Conservation (phyloP, 164 flowering plant genomes). For the Vitis rupestris region DNA sequence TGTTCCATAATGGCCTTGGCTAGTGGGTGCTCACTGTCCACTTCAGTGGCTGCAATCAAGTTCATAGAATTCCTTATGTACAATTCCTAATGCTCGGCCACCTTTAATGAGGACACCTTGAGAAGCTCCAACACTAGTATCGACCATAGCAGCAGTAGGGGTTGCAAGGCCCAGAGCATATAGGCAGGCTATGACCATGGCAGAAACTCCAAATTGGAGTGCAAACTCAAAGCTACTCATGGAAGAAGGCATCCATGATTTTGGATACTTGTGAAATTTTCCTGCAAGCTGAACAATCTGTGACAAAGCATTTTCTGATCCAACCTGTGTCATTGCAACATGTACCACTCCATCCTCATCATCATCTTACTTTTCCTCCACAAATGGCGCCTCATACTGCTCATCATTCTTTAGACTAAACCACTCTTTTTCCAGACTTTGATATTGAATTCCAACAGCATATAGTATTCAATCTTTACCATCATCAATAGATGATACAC, state of each 20-base stretch:
- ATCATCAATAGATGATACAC: too few species aligned
- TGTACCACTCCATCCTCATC: constrained; percentile 66
- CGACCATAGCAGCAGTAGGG: constrained; percentile 94
- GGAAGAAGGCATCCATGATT: constrained; percentile 66
- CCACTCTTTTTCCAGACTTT: too few species aligned
- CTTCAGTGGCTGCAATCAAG: constrained; percentile 76
- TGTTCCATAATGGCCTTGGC: constrained; percentile 80
- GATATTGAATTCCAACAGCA: too few species aligned
- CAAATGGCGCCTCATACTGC: too few species aligned
- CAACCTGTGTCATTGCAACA: constrained; percentile 63
- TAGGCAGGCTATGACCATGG: constrained; percentile 89
- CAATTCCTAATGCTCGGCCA: constrained; percentile 54
- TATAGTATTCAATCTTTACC: too few species aligned
- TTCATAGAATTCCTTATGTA: constrained; percentile 76
- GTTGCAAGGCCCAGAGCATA: constrained; percentile 92
- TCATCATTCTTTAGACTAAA: too few species aligned
- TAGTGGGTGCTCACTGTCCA: constrained; percentile 77
- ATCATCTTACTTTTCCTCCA: too few species aligned
- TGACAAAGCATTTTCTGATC: constrained; percentile 67
- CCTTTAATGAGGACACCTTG: too few species aligned
- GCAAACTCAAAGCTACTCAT: constrained; percentile 80
- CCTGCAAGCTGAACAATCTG: constrained; percentile 75
- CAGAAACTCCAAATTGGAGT: constrained; percentile 78
- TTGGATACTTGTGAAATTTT: constrained; percentile 49
- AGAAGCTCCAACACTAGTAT: constrained; percentile 68